Evolutionary conservation across 2,329 filamentous ascomycete species (phyloP), one percentile per base, ranked within the genome.

Genomic region (Xylariales sp.): DNA sequence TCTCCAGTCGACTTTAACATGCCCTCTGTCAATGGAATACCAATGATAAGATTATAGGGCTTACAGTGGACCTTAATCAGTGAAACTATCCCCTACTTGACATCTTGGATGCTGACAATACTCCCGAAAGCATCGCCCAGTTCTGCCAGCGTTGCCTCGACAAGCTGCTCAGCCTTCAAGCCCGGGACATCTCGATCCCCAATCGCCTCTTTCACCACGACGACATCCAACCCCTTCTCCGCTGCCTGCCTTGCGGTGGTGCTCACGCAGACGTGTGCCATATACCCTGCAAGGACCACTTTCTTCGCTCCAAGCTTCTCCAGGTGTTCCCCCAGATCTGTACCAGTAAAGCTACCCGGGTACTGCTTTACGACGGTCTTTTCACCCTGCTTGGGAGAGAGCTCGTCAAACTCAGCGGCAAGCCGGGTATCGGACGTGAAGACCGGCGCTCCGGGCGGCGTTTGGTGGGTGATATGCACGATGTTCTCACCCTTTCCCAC

Each of bases 141-240:
- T n/a, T n/a, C n/a, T n/a, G n/a, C n/a, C n/a, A n/a, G n/a, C n/a
- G n/a, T 27, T 27, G n/a, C 24, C 24, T n/a, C n/a, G 8, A 27
- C 24, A 27, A 84, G 54, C 42, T 80, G 70, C 9, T 71, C 69
- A 0, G 74, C 80, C 5, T 65, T 63, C 0, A 71, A 74, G 1
- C 80, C 80, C 1, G 82, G 82, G 32, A 86, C 82, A 55, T 84
- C 71, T 7, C 82, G 61, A 57, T 85, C 81, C 0, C 82, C 82
- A 27, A 86, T 73, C 0, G 69, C 80, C 55, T 84, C 82, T 50
- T 74, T 66, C 0, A 71, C 75, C 16, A 86, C 55, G 1, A 84
- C 42, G 18, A 84, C 73, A 53, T 86, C 80, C 53, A 79, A 84
- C 0, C 80, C 82, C 24, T 69, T 64, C 57, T 86, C 74, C 4